Evolutionary conservation across 2,329 filamentous ascomycete genomes (phyloP), one percentile per base, ranked within the genome.

Genomic region (Tolypocladium sp.): DNA sequence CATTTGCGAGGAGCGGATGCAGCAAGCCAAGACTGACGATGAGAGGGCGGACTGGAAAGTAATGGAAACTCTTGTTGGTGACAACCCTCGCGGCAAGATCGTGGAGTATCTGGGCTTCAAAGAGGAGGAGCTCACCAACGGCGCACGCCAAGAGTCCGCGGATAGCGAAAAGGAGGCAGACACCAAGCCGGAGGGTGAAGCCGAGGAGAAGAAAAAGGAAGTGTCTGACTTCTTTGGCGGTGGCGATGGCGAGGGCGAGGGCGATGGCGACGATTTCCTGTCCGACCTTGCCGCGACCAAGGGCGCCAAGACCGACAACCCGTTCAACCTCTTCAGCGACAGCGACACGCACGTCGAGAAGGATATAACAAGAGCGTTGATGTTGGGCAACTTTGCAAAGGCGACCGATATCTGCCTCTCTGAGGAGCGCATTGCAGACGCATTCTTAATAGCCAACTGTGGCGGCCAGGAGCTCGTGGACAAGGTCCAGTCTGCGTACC

Each of bases 1-100:
- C 49, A 90, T 99, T 61, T 97, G 92, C 70, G 86, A 92, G 68
- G 82, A 86, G 27, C 90, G 93, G 69, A 87, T 92, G 62, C 79
- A 86, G 33, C 78, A 86, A 62, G 88, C 92, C 22, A 86, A 85
- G 68, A 90, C 86, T 0, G 92, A 97, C 1, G 91, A 96, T 64
- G 94, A 97, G 71, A 97, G 92, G 78, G 89, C 90, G 4, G 93
- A 97, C 73, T 99, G 94, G 94, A 89, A 89, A 64, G 91, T 97
- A 42, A 91, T 99, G 72, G 87, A 94, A 73, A 94, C 92, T 2
- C 76, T 99, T 61, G 88, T 93, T 55, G 88, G 90, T 4, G 86
- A 89, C 37, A 92, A 93, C 68, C 89, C 92, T n/a, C 86, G 92
- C 49, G 88, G 89, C 71, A 87, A 90, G 70, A 87, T 99, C 59